phyloP scores from a whole-genome alignment of 78 protist genomes.

The Dictyostelium intermedium region DNA sequence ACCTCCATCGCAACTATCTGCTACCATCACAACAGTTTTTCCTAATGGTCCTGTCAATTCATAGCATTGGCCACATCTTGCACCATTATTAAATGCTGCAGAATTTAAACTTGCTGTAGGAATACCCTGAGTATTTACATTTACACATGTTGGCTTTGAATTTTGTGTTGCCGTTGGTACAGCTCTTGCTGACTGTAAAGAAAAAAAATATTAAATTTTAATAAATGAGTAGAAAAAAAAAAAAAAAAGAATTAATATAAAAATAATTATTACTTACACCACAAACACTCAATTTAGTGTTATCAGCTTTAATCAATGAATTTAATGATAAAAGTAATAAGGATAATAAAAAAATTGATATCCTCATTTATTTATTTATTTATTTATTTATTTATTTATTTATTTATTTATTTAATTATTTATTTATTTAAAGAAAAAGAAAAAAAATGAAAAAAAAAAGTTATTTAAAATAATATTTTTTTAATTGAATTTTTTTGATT shows the following conservation, averaged over 20 bases:
- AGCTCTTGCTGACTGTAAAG: neutral
- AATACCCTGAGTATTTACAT: neutral
- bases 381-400: neutral
- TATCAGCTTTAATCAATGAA: neutral
- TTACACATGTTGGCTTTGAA: neutral
- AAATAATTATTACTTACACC: conserved; percentile 12
- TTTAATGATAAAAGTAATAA: neutral
- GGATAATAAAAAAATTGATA: neutral
- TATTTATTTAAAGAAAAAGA: neutral
- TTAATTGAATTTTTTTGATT: neutral
- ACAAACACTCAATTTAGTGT: conserved; percentile 17
- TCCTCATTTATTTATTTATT: neutral
- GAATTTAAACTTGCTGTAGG: conserved; percentile 5
- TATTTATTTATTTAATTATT: neutral
- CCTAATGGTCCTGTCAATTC: conserved; percentile 35
- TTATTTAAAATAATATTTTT: neutral
- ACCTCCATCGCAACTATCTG: conserved; percentile 31
- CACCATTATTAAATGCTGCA: conserved; percentile 20
- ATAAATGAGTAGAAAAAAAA: neutral
- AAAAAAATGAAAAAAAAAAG: no score
- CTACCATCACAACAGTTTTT: conserved; percentile 1
- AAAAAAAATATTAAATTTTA: neutral
- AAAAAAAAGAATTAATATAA: neutral
- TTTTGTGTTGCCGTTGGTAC: conserved; percentile 11
- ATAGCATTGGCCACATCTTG: conserved; percentile 60